Conservation (phyloP, 371 early-diverging fungal genomes). For the Zychaea mexicana region DNA sequence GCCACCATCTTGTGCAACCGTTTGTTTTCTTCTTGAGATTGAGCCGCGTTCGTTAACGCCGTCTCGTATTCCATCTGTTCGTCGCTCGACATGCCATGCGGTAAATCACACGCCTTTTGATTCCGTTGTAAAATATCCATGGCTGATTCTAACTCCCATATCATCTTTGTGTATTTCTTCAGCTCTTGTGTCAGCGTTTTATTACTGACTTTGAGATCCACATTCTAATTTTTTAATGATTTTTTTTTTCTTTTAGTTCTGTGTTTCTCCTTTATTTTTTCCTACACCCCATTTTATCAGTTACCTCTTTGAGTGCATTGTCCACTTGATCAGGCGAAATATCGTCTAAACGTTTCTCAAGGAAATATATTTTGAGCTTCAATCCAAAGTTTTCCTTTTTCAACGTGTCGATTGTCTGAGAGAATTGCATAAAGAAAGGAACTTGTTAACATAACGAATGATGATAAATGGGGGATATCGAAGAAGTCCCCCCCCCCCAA, state of each 20-base stretch:
- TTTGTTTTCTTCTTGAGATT: conserved; percentile 40
- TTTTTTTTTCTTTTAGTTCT: neutral
- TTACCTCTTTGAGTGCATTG: conserved; percentile 60
- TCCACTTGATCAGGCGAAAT: conserved; percentile 63
- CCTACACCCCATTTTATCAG: neutral
- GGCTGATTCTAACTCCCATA: conserved; percentile 45
- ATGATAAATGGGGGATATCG: neutral
- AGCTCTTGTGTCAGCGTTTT: conserved; percentile 50
- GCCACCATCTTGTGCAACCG: conserved; percentile 33
- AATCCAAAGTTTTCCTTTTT: conserved; percentile 74
- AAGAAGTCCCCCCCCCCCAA: neutral
- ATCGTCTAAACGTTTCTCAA: conserved; percentile 62
- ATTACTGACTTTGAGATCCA: conserved; percentile 54
- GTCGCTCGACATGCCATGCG: conserved; percentile 56
- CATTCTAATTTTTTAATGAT: conserved; percentile 36
- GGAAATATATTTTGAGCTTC: conserved; percentile 67
- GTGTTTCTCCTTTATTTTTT: neutral
- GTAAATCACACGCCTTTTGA: conserved; percentile 43
- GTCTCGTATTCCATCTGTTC: conserved; percentile 48
- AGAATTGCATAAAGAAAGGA: neutral
- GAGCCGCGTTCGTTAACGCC: conserved; percentile 32
- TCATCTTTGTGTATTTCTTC: conserved; percentile 52
- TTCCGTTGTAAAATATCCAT: conserved; percentile 43
- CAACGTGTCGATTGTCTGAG: conserved; percentile 69
- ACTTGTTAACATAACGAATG: neutral